Base-by-base conservation (phyloP, 495 filamentous ascomycete species). In the Geopyxis carbonaria region DNA sequence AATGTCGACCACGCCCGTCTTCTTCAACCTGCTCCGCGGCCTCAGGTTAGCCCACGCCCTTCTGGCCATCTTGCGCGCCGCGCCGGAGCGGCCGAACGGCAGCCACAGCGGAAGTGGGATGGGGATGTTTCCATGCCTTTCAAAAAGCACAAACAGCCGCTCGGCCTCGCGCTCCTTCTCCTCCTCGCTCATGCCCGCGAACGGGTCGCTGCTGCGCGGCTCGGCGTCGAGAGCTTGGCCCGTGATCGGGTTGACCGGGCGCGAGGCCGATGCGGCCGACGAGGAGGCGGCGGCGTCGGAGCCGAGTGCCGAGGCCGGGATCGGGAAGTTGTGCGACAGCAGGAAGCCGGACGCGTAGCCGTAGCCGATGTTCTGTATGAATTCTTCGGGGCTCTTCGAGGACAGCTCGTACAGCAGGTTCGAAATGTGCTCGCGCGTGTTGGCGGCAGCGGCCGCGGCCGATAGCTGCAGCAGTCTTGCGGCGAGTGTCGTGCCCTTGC, bases 161-260 rank as follows among this genome's bases (percentile, higher is more conserved):
- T 97, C 89, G 0, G 89, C 89, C 57, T 97, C 89, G 31, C 81
- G 65, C 53, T 93, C 83, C 58, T 79, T 93, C 66, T 97, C 86
- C 43, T 80, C 89, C 22, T 75, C 63, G 4, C 78, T 87, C 89
- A 97, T 95, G 14, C 75, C 68, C 1, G 69, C 70, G 6, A 62
- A 59, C 3, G 69, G 58, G 7, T 64, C 43, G 6, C 66, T 59
- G 15, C 38, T 31, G 32, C 57, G 38, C 10, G 64, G 65, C 57
- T 91, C 87, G 18, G 66, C 67, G 41, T 81, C 75, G 49, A 79
- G 57, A 36, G 75, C 69, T 58, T 97, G 89, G 0, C 89, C 89
- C 2, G 89, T 95, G 19, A 97, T 71, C 2, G 85, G 87, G 50
- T 97, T 97, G 30, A 91, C 59, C n/a, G 49, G 52, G n/a, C 50